Base-by-base conservation (phyloP, 1,284 basidiomycete species). In the Grifola frondosa region DNA sequence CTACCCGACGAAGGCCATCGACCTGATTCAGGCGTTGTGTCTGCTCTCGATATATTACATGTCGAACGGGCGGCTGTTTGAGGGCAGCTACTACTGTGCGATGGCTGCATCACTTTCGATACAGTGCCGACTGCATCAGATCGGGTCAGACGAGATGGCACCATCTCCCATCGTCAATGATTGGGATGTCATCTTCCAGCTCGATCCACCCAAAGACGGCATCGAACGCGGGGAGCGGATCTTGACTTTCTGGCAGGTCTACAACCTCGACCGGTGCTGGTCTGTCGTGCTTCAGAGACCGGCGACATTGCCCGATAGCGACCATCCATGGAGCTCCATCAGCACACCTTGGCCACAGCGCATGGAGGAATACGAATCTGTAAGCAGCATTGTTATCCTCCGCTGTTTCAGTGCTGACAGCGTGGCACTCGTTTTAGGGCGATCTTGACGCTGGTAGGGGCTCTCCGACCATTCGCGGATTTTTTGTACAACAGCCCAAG, bases 1-100 rank as follows among this genome's bases (percentile, higher is more conserved):
- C 49, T 66, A 69, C 38, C 69, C 68, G 21, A 68, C 74, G 40
- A 75, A 73, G 48, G 68, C 80, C 24, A 60, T 88, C 50, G 86
- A 89, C 59, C 73, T 84, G 50, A 79, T 88, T 28, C 86, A 83
- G 53, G 81, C 83, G 2, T 83, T 81, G 7, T 87, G 83, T 56
- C 68, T 90, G 17, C 62, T 90, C 36, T 80, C 88, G 9, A 60
- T 80, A 44, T 89, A 89, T 61, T 86, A 84, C 62, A 66, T 87
- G 23, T 78, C 83, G 23, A 86, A 82, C 51, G 86, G 84, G 7
- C 77, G 87, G 24, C 65, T 83, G 5, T 62, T 83, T 16, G 87
- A 90, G 58, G 86, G 86, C 7, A 80, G 80, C 53, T 84, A 83
- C 57, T 81, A 88, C 58, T 77, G 78, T 1, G 80, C 78, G 46